Conservation (phyloP, 352 stramenopile genomes). For the Aphanomyces astaci region DNA sequence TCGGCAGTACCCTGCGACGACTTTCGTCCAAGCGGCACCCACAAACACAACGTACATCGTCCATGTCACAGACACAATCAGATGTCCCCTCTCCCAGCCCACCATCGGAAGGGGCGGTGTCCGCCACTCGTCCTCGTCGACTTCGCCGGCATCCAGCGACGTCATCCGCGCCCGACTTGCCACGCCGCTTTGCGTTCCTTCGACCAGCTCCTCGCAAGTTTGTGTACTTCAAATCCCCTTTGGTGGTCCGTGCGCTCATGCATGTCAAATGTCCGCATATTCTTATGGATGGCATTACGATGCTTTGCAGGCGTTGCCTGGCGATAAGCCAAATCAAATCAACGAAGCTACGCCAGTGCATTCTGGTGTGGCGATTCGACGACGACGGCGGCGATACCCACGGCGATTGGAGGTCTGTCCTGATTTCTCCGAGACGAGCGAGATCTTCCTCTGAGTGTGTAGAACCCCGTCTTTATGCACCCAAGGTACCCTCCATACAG, state of each 20-base stretch:
- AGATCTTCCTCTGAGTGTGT: too few relatives aligned
- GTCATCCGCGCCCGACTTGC: not conserved
- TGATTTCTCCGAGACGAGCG: not conserved
- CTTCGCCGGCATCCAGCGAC: not conserved
- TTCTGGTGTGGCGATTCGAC: not conserved
- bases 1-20: too few relatives aligned
- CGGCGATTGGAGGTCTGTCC: not conserved
- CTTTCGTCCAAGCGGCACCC: not conserved
- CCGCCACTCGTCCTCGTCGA: not conserved
- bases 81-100: too few relatives aligned
- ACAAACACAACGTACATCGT: not conserved
- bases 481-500: not conserved
- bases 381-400: not conserved
- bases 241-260: not conserved
- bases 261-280: too few relatives aligned
- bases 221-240: not conserved
- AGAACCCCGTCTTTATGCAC: constrained; percentile 1
- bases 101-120: too few relatives aligned
- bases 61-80: not conserved
- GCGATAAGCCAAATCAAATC: too few relatives aligned
- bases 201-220: not conserved
- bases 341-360: too few relatives aligned
- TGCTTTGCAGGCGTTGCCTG: too few relatives aligned
- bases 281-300: too few relatives aligned
- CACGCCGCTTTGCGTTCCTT: not conserved